Conservation (phyloP, 1,284 basidiomycete genomes). For the Peniophora sp. region DNA sequence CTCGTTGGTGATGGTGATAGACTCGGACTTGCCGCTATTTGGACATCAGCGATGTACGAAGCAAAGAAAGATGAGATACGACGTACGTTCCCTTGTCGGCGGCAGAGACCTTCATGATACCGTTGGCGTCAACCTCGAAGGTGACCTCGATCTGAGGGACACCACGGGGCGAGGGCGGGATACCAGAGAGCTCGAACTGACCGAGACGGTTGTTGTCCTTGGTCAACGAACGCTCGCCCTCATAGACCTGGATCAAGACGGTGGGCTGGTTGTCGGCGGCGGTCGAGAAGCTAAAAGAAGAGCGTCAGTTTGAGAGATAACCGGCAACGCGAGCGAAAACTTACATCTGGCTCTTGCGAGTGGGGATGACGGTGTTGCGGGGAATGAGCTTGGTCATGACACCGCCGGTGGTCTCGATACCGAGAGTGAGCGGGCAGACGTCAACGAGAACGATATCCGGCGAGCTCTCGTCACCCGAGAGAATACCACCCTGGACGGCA, state of each 20-base stretch:
- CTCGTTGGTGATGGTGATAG: constrained; percentile 84
- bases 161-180: constrained; percentile 92
- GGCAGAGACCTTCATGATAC: constrained; percentile 86
- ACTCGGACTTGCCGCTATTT: constrained; percentile 75
- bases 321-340: constrained; percentile 15
- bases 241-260: constrained; percentile 86
- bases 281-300: constrained; percentile 76
- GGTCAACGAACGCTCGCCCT: constrained; percentile 92
- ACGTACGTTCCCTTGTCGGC: constrained; percentile 87
- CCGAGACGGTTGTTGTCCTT: constrained; percentile 98
- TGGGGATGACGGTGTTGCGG: constrained; percentile 96
- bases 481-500: constrained; percentile 80
- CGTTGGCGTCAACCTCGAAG: constrained; percentile 92
- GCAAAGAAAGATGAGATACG: background rate
- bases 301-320: constrained; percentile 3
- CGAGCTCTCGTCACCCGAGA: constrained; percentile 81
- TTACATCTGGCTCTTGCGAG: constrained; percentile 92
- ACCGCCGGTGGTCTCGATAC: constrained; percentile 98
- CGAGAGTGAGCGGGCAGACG: constrained; percentile 89
- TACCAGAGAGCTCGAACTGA: constrained; percentile 90
- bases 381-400: constrained; percentile 97
- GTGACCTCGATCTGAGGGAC: constrained; percentile 93
- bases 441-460: constrained; percentile 91
- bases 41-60: constrained; percentile 6
- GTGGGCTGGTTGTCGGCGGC: constrained; percentile 93